Conservation (phyloP, 2,329 filamentous ascomycete genomes). For the Kalmusia sp. region DNA sequence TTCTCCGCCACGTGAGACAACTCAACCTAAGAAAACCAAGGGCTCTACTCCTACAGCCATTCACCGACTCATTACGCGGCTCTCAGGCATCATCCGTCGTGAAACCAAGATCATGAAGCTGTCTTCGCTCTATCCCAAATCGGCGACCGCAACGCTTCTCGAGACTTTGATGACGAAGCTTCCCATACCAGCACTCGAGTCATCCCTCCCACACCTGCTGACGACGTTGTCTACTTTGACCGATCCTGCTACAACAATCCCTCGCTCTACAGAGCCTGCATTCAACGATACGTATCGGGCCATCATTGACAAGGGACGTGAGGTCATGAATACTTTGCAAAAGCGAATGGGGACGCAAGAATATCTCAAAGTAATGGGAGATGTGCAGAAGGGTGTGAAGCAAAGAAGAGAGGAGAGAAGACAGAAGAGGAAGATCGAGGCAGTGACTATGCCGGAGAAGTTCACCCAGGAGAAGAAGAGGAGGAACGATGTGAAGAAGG, state of each 20-base stretch:
- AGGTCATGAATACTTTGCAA: conserved; percentile 83
- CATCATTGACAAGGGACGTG: conserved; percentile 74
- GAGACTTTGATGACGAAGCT: conserved; percentile 72
- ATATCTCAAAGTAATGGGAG: conserved; percentile 77
- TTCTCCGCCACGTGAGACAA: conserved; percentile 26
- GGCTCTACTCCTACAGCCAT: conserved; percentile 58
- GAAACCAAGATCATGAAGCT: conserved; percentile 64
- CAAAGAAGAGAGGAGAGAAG: conserved; percentile 75
- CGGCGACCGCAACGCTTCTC: conserved; percentile 76
- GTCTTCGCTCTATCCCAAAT: conserved; percentile 73
- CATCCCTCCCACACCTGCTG: conserved; percentile 70
- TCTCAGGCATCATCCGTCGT: conserved; percentile 79
- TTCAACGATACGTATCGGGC: conserved; percentile 73
- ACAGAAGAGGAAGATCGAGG: conserved; percentile 88
- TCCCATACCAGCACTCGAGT: conserved; percentile 62
- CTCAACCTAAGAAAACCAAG: conserved; percentile 28
- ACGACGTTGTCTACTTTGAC: conserved; percentile 82
- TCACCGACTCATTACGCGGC: conserved; percentile 78
- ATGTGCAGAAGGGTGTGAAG: conserved; percentile 76
- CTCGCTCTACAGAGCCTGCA: conserved; percentile 73
- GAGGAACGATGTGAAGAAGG: conserved; percentile 63
- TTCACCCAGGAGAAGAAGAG: conserved; percentile 74
- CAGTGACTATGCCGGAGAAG: conserved; percentile 83
- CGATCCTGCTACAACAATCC: conserved; percentile 75
- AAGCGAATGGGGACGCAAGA: conserved; percentile 81